Evolutionary conservation across 2,329 filamentous ascomycete species (phyloP).

Genomic region (Penicillium occitanis): DNA sequence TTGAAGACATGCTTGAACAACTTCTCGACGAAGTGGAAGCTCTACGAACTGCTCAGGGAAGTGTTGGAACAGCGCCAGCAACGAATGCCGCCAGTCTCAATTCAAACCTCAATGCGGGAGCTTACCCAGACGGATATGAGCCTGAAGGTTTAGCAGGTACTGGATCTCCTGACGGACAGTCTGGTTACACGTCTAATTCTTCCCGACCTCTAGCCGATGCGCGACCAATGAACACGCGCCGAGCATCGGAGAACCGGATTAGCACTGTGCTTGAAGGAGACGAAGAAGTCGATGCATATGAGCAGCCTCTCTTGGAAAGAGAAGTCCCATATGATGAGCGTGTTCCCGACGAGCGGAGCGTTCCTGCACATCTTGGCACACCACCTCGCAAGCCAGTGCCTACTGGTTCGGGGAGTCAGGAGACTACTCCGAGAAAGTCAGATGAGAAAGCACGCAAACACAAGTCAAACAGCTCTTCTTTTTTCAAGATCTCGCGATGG

Average conservation of each 20-base stretch:
- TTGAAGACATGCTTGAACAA: slow-evolving; percentile 89
- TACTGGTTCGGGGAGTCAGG: slow-evolving; percentile 61
- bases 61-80: slow-evolving; percentile 25
- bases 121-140: slow-evolving; percentile 76
- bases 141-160: slow-evolving; percentile 77
- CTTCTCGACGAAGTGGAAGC: slow-evolving; percentile 89
- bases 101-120: slow-evolving; percentile 62
- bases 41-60: slow-evolving; percentile 60
- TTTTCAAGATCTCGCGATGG: slow-evolving; percentile 94
- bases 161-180: slow-evolving; percentile 71
- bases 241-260: slow-evolving; percentile 72
- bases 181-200: slow-evolving; percentile 67
- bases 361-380: slow-evolving; percentile 47
- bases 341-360: slow-evolving; percentile 45
- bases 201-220: slow-evolving; percentile 39
- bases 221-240: slow-evolving; percentile 51
- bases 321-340: slow-evolving; percentile 61
- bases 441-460: slow-evolving; percentile 80
- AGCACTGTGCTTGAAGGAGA: slow-evolving; percentile 85
- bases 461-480: slow-evolving; percentile 78
- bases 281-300: slow-evolving; percentile 63
- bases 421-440: slow-evolving; percentile 67
- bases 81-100: slow-evolving; percentile 53
- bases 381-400: slow-evolving; percentile 45
- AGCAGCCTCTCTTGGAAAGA: slow-evolving; percentile 52